Evolutionary conservation across 1,284 basidiomycete species (phyloP).

Genomic region (Naganishia cerealis): DNA sequence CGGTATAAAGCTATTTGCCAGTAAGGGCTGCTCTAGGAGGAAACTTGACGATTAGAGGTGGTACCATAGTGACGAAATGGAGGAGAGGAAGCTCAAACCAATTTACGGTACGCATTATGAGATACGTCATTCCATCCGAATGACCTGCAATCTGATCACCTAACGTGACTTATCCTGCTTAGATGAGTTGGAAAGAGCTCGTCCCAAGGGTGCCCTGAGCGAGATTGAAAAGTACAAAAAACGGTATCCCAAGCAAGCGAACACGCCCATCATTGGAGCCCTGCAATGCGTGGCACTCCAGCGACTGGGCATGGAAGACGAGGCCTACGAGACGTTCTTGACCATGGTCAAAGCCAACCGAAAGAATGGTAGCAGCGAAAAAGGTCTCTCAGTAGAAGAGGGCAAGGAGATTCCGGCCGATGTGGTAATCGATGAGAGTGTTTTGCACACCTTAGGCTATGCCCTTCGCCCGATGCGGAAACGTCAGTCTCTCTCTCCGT

Average conservation of each 20-base stretch:
- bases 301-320: slow-evolving; percentile 21
- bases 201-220: slow-evolving; percentile 11
- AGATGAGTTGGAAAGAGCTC: slow-evolving; percentile 26
- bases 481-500: not conserved
- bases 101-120: slow-evolving; percentile 23
- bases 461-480: slow-evolving; percentile 27
- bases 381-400: not conserved
- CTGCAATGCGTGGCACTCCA: slow-evolving; percentile 27
- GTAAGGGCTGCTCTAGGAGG: too few species aligned
- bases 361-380: not conserved
- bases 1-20: too few species aligned
- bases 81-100: slow-evolving; percentile 31
- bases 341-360: slow-evolving; percentile 19
- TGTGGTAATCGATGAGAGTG: slow-evolving; percentile 27
- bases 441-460: slow-evolving; percentile 25
- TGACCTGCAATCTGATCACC: not conserved
- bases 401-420: slow-evolving; percentile 12
- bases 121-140: slow-evolving; percentile 5
- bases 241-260: slow-evolving; percentile 24
- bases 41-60: not conserved
- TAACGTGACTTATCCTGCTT: not conserved
- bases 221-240: slow-evolving; percentile 30
- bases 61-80: slow-evolving; percentile 6
- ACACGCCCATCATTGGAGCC: slow-evolving; percentile 24
- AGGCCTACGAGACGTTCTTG: slow-evolving; percentile 25